phyloP scores from a whole-genome alignment of 2,329 filamentous ascomycete species.

The Aspergillus sp. region DNA sequence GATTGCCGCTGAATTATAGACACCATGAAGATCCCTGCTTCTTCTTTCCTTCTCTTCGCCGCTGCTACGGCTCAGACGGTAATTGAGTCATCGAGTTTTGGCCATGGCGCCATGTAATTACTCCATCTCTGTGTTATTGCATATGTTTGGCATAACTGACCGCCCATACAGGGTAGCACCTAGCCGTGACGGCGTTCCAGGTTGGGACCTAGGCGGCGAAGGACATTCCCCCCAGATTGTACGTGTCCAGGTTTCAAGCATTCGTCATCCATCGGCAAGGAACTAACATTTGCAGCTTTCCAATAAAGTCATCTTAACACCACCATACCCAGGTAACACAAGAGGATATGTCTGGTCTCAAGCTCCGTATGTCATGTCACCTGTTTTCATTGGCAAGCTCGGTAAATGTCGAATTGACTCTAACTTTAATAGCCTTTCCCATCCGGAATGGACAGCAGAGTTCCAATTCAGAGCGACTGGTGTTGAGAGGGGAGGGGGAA shows the following conservation, averaged over 20 bases:
- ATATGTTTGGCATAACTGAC: not conserved
- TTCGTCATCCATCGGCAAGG: not conserved
- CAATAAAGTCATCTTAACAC: conserved; percentile 89
- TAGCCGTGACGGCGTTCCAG: conserved; percentile 50
- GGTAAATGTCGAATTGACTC: not conserved
- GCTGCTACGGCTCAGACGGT: conserved; percentile 63
- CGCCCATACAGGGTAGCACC: conserved; percentile 59
- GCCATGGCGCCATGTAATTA: conserved; percentile 62
- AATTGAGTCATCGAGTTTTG: conserved; percentile 75
- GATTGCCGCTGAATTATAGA: conserved; percentile 17
- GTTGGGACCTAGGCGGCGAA: conserved; percentile 56
- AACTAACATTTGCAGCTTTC: conserved; percentile 57
- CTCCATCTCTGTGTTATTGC: not conserved
- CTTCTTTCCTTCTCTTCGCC: conserved; percentile 48
- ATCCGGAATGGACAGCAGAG: conserved; percentile 75
- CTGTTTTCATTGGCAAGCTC: not conserved
- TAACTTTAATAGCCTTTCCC: conserved; percentile 37
- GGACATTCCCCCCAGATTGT: conserved; percentile 57
- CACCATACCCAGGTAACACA: conserved; percentile 80
- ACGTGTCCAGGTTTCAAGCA: conserved; percentile 13
- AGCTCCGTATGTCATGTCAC: conserved; percentile 43
- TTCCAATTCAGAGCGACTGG: conserved; percentile 86
- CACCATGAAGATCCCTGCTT: conserved; percentile 44
- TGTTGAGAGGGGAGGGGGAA: conserved; percentile 80
- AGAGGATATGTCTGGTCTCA: conserved; percentile 82